Evolutionary conservation across 371 early-diverging fungal genomes (phyloP), one percentile per base, ranked within the genome.

Genomic region (Blastocladiella emersonii): DNA sequence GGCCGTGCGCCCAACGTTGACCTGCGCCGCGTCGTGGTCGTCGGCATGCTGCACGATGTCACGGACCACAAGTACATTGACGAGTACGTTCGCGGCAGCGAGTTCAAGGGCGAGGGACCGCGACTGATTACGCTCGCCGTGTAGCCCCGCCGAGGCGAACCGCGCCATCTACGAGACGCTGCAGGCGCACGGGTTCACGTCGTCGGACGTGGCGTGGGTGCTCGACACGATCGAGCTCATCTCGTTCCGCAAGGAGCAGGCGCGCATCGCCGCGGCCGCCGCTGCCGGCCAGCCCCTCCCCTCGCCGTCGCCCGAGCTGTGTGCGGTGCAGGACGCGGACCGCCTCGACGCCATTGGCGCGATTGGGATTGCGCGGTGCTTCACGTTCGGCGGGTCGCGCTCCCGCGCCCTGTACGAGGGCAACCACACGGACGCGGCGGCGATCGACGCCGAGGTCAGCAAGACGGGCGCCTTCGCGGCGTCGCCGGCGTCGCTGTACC

Each of bases 321-420:
- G 30, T 35, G 30, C 34, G 23, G 71, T 71, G 25, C 67, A 67
- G 41, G 72, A 72, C 44, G 72, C 72, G 12, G 72, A 72, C 63
- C 41, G 67, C 10, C 59, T 72, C 39, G 72, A 72, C 35, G 72
- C 72, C 19, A 71, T 72, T 51, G 72, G 72, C 19, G 72, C 72
- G 4, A 65, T 72, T 23, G 69, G 72, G 27, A 71, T 72, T 37
- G 72, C 68, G 23, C 61, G 72, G 8, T 56, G 53, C 61, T 72
- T 72, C 53, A 35, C 72, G 12, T 72, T 64, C 51, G 68, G 71
- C 34, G 71, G 67, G 12, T 34, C 68, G 19, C 27, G 63, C 5
- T 35, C 34, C 17, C 60, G 67, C 2, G 60, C 71, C 21, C 25
- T 71, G 10, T 64, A 64, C n/a, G 55, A 56, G 27, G 61, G 35